A percentile compares a stretch with the other conserved stretches of the same genome.
Evolutionary conservation across 495 filamentous ascomycete genomes (phyloP).

Genomic region (Xylaria longipes): DNA sequence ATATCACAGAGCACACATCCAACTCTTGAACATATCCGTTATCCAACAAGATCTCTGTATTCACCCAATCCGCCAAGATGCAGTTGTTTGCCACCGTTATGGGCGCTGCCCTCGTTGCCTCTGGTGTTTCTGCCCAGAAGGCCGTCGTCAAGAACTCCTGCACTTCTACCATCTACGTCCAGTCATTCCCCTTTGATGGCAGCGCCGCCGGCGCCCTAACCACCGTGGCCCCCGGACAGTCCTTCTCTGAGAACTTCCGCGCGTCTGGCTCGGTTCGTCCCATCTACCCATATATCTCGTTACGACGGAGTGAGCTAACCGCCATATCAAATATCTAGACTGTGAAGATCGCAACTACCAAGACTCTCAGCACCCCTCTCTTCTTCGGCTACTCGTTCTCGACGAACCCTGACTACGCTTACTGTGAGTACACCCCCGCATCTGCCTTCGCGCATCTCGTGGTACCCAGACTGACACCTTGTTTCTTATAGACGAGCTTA

Average conservation of each 20-base stretch:
- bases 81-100: constrained; percentile 34
- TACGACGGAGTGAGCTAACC: constrained; percentile 22
- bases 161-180: constrained; percentile 31
- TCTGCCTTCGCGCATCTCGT: not conserved
- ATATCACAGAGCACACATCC: not conserved
- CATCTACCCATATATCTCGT: not conserved
- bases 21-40: constrained; percentile 13
- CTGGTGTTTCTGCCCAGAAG: constrained; percentile 35
- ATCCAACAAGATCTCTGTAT: not conserved
- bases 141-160: constrained; percentile 39
- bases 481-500: constrained; percentile 34
- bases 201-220: constrained; percentile 32
- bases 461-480: constrained; percentile 28
- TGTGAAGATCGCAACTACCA: constrained; percentile 48
- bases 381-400: constrained; percentile 45
- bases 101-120: constrained; percentile 33
- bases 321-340: constrained; percentile 28
- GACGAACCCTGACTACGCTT: constrained; percentile 37
- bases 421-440: constrained; percentile 31
- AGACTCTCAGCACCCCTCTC: constrained; percentile 37
- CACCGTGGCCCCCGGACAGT: constrained; percentile 27
- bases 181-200: constrained; percentile 41
- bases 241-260: constrained; percentile 36
- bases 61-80: constrained; percentile 30
- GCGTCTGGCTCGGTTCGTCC: constrained; percentile 37